Evolutionary conservation across 768 basidiomycete genomes (phyloP), one percentile per base, ranked within the genome.

Genomic region (Trametes cubensis): DNA sequence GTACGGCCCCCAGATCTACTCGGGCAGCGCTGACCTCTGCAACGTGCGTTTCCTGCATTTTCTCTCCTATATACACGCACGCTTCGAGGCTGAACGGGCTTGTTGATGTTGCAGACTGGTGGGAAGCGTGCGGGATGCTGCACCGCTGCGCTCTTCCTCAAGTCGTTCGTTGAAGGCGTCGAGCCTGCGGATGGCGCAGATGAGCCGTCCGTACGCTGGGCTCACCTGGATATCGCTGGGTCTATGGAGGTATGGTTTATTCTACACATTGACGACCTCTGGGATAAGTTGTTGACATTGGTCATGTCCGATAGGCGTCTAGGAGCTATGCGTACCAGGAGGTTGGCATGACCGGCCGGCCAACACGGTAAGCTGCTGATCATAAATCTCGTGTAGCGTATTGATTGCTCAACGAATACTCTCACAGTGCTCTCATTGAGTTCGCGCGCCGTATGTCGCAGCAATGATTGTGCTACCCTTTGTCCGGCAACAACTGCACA

Each of bases 131-230:
- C 77, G 10, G 93, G 92, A 39, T 79, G 84, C 56, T 86, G 83
- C 75, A 95, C 93, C 1, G 94, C 93, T 2, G 92, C 93, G 2
- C 77, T 94, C 20, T 95, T 95, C 86, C 78, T 95, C 59, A 91
- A 92, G 76, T 80, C 86, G 3, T 93, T 93, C 66, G 89, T 89
- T 1, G 81, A 89, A 25, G 91, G 90, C 4, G 84, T 87, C 58
- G 88, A 91, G 69, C 77, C 80, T 2, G 81, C 83, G 68, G 80
- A 84, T 14, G 86, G 83, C 46, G 69, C 80, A 59, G 80, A 79
- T 15, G 67, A 68, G 28, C 78, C 84, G 6, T 72, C 76, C 14
- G 75, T 92, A 66, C 84, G 85, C 63, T 95, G 93, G 92, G 94
- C 93, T 0, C 94, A 95, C 73, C 75, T 94, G 45, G 94, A 95